Evolutionary conservation across 2,329 filamentous ascomycete species (phyloP).

Genomic region (Didymella sp.): DNA sequence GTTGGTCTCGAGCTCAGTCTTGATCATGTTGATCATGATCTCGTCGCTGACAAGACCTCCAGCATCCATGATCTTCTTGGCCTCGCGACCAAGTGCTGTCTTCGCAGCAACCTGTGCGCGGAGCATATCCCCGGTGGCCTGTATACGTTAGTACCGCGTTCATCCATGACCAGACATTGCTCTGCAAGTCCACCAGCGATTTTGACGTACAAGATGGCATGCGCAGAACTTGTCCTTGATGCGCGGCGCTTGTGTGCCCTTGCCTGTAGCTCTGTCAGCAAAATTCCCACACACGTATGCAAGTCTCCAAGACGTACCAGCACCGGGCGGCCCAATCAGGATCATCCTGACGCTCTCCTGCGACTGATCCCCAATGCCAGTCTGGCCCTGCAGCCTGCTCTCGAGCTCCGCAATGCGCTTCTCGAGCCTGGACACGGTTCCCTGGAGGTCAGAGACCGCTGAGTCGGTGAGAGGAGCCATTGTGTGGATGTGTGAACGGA

Average conservation of each 20-base stretch:
- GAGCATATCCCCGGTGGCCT: constrained; percentile 99
- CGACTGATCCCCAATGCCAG: constrained; percentile 45
- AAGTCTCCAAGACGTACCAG: constrained; percentile 69
- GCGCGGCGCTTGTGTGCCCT: constrained; percentile 96
- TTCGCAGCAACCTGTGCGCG: constrained; percentile 98
- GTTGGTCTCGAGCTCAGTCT: constrained; percentile 93
- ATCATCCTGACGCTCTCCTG: constrained; percentile 87
- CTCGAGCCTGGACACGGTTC: constrained; percentile 83
- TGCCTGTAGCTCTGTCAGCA: constrained; percentile 67
- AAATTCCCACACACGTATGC: constrained; percentile 12
- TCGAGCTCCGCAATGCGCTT: constrained; percentile 86
- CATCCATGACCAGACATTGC: background rate
- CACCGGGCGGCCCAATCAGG: constrained; percentile 94
- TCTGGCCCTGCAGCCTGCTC: constrained; percentile 63
- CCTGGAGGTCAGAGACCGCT: constrained; percentile 79
- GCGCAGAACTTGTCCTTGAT: constrained; percentile 98
- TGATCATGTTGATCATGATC: constrained; percentile 99
- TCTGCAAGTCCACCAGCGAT: no score
- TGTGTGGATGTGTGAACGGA: constrained; percentile 42
- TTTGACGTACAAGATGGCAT: constrained; percentile 83
- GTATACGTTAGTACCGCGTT: constrained; percentile 31
- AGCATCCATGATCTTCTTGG: constrained; percentile 99
- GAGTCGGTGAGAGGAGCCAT: constrained; percentile 92
- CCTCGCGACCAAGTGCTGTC: constrained; percentile 90
- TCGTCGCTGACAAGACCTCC: constrained; percentile 97